Conservation (phyloP, 345 rosid genomes). For the Acer negundo region DNA sequence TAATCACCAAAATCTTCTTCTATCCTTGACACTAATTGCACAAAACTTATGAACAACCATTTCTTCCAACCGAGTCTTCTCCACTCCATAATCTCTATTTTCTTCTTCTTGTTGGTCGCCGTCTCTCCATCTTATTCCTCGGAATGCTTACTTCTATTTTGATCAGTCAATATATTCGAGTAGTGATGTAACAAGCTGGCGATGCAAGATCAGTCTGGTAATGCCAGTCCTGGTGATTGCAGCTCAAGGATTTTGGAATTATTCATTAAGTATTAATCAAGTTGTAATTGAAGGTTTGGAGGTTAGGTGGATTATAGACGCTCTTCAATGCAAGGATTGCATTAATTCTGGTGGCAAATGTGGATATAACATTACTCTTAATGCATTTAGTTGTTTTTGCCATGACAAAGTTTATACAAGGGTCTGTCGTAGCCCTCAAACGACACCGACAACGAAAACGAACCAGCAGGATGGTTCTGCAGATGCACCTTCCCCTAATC, state of each 20-base stretch:
- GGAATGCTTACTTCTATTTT: background rate
- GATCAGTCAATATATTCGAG: background rate
- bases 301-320: slow-evolving; percentile 23
- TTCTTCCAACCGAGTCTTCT: too few relatives aligned
- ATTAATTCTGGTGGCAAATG: slow-evolving; percentile 17
- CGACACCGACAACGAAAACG: too few relatives aligned
- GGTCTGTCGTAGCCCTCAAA: background rate
- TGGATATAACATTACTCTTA: slow-evolving; percentile 18
- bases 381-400: slow-evolving; percentile 26
- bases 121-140: too few relatives aligned
- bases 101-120: too few relatives aligned
- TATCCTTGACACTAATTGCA: too few relatives aligned
- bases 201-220: background rate
- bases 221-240: slow-evolving; percentile 3
- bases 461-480: background rate
- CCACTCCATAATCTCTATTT: too few relatives aligned
- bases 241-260: background rate
- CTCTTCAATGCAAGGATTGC: slow-evolving; percentile 7
- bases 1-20: too few relatives aligned
- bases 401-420: background rate
- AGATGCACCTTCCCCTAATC: background rate
- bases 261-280: background rate
- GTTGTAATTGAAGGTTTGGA: slow-evolving; percentile 28
- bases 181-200: background rate
- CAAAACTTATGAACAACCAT: too few relatives aligned